Base-by-base conservation (phyloP, 768 basidiomycete genomes). In the Collybia mongolica region DNA sequence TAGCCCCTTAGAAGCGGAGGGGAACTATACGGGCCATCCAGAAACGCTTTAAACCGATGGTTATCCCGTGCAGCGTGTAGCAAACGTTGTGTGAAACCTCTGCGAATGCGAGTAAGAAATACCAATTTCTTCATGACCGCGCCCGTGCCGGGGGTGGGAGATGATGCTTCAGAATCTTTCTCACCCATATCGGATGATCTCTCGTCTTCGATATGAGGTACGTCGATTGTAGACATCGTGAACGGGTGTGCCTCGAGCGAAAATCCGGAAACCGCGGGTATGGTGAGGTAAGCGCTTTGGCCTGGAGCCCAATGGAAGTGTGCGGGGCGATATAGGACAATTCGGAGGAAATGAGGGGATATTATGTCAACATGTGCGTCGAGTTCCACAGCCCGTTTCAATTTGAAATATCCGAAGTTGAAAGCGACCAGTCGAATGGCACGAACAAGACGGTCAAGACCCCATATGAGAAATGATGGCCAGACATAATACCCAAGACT, bases 161-260 rank as follows among this genome's bases (percentile, higher is more conserved):
- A 35, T 48, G 15, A 19, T 45, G 32, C 40, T 12, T 19, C 38
- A 11, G 46, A 48, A 1, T 5, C 41, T 7, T 43, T 40, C 15
- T 48, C 48, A 2, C 49, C 45, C 1, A 39, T 23, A 14, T 46
- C 46, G n/a, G 53, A 44, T 12, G 43, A 28, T 9, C 23, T 38
- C 12, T 52, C 43, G 15, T 22, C 37, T 18, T 37, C 41, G 9
- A 35, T 11, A 18, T 36, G 22, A 26, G 55, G 37, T 11, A 61
- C 58, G 39, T 72, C 67, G 6, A 74, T 58, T n/a, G 67, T 77
- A 5, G 79, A 69, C 48, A 85, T 83, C 0, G 83, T 82, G 63
- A 86, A 85, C 1, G 84, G 84, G 52, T 85, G 84, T 0, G 79
- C 64, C 60, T 85, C 79, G 24, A 77, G 72, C 5, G 77, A 75